These are phyloP conservation scores for Kwoniella shandongensis DNA, from an alignment of 768 basidiomycete species.

Conservation along the genomic window DNA sequence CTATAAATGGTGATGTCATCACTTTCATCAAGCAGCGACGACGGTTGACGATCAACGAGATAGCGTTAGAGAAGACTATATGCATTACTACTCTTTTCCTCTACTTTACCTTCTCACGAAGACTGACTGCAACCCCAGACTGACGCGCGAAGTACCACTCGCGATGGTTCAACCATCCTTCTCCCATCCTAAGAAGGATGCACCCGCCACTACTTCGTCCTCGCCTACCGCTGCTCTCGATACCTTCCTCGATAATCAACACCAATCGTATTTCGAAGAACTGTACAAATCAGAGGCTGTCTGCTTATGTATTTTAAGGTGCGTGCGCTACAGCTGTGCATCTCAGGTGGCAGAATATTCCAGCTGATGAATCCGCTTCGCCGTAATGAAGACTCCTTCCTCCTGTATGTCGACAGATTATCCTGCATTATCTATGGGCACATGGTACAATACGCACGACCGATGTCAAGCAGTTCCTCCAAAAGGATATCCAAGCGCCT, in stretches of 20 bases:
- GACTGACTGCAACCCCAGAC: no score
- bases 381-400: slow-evolving; percentile 34
- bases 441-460: slow-evolving; percentile 25
- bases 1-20: no score
- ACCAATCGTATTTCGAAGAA: slow-evolving; percentile 46
- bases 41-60: no score
- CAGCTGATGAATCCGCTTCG: not conserved
- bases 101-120: no score
- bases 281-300: slow-evolving; percentile 50
- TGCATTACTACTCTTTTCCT: not conserved
- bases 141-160: no score
- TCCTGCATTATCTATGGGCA: slow-evolving; percentile 47
- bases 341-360: not conserved
- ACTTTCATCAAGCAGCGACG: no score
- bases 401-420: slow-evolving; percentile 48
- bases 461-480: slow-evolving; percentile 36
- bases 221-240: slow-evolving; percentile 47
- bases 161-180: slow-evolving; percentile 47
- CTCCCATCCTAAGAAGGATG: slow-evolving; percentile 26
- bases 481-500: slow-evolving; percentile 22
- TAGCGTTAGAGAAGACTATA: no score
- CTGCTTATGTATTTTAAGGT: slow-evolving; percentile 50
- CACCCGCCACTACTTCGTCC: not conserved
- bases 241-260: slow-evolving; percentile 45
- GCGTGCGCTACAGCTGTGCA: slow-evolving; percentile 7